A percentile compares a stretch with the other conserved stretches of the same genome.
Evolutionary conservation across 345 rosid genomes (phyloP).

Genomic region (Populus ilicifolia): DNA sequence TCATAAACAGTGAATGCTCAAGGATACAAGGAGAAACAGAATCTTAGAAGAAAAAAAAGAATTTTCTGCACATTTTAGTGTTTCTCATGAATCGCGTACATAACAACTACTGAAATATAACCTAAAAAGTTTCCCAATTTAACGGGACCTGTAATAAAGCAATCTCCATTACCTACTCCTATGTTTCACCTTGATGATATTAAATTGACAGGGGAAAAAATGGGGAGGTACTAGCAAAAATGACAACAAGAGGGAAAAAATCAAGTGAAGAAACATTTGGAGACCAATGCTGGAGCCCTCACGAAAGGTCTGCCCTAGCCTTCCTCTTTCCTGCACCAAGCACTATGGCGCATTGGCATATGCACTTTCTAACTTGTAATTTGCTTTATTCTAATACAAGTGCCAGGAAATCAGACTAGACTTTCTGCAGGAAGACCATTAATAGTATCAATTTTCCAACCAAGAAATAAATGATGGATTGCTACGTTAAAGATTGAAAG

Average conservation of each 20-base stretch:
- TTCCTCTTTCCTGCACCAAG: slow-evolving; percentile 34
- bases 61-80: slow-evolving; percentile 53
- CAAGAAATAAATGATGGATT: slow-evolving; percentile 32
- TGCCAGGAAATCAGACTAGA: slow-evolving; percentile 32
- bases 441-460: slow-evolving; percentile 31
- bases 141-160: slow-evolving; percentile 47
- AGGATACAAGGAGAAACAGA: neutral
- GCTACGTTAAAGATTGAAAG: slow-evolving; percentile 48
- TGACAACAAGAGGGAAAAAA: slow-evolving; percentile 2
- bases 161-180: slow-evolving; percentile 48
- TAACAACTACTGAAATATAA: slow-evolving; percentile 32
- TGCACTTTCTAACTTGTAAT: slow-evolving; percentile 19
- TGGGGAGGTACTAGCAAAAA: slow-evolving; percentile 26
- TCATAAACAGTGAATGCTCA: neutral
- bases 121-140: slow-evolving; percentile 40
- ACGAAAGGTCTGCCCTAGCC: slow-evolving; percentile 20
- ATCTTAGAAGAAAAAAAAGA: slow-evolving; percentile 11
- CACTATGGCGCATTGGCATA: slow-evolving; percentile 11
- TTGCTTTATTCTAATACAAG: slow-evolving; percentile 31
- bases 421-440: slow-evolving; percentile 33
- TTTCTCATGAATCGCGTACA: slow-evolving; percentile 36
- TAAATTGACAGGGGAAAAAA: slow-evolving; percentile 14
- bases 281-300: slow-evolving; percentile 25
- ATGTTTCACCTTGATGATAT: slow-evolving; percentile 32
- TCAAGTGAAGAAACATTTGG: slow-evolving; percentile 6